Evolutionary conservation across 2,329 filamentous ascomycete species (phyloP).

Genomic region (Xylogone sp.): DNA sequence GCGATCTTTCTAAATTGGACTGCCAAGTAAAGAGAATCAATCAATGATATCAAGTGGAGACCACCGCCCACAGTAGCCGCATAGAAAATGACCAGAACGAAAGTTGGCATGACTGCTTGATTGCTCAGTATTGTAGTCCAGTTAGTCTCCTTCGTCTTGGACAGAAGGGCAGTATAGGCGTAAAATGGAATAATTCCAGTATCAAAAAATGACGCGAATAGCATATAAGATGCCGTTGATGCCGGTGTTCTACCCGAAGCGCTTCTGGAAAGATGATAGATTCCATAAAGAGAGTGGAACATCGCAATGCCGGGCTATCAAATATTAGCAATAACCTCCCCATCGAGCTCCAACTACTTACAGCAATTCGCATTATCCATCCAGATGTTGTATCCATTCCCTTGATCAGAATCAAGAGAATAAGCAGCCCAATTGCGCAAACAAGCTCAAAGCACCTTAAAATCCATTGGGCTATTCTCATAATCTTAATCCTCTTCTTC

Average conservation of each 20-base stretch:
- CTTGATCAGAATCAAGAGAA: slow-evolving; percentile 73
- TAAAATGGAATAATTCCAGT: slow-evolving; percentile 51
- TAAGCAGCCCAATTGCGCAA: slow-evolving; percentile 66
- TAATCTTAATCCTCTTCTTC: slow-evolving; percentile 67
- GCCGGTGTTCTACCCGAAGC: slow-evolving; percentile 68
- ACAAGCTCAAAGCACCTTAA: slow-evolving; percentile 65
- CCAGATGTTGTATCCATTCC: slow-evolving; percentile 59
- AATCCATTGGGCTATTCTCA: slow-evolving; percentile 64
- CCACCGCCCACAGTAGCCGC: slow-evolving; percentile 59
- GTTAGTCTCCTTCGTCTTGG: slow-evolving; percentile 30
- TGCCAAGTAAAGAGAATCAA: slow-evolving; percentile 70
- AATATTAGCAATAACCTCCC: slow-evolving; percentile 15
- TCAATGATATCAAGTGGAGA: slow-evolving; percentile 67
- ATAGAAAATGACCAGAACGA: slow-evolving; percentile 67
- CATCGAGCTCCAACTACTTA: slow-evolving; percentile 40
- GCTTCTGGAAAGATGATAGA: slow-evolving; percentile 74
- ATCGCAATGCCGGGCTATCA: slow-evolving; percentile 70
- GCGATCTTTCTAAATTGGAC: slow-evolving; percentile 79
- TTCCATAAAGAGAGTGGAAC: slow-evolving; percentile 68
- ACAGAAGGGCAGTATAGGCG: slow-evolving; percentile 47
- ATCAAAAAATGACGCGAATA: slow-evolving; percentile 77
- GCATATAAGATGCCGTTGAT: slow-evolving; percentile 83
- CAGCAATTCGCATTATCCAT: slow-evolving; percentile 75
- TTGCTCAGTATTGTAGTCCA: slow-evolving; percentile 70
- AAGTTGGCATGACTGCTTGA: slow-evolving; percentile 48